phyloP scores from a whole-genome alignment of 805 yeast species.

The Lachancea thermotolerans region DNA sequence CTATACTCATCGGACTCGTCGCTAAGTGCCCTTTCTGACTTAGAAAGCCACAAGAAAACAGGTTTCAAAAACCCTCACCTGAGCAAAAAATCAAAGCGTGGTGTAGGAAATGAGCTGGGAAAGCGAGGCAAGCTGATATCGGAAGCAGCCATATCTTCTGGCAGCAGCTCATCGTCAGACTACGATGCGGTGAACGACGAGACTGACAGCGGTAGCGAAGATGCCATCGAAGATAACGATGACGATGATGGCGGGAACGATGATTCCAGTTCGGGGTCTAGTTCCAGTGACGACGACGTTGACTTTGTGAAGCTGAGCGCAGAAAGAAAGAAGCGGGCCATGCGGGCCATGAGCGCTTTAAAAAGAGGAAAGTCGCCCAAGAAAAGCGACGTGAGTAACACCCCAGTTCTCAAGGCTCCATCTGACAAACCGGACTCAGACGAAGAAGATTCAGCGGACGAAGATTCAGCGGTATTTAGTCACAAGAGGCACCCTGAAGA shows the following conservation, averaged over 20 bases:
- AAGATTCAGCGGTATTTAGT: slow-evolving; percentile 36
- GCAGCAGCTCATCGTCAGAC: slow-evolving; percentile 18
- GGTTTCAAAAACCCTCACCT: slow-evolving; percentile 19
- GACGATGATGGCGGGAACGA: slow-evolving; percentile 35
- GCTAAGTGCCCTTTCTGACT: slow-evolving; percentile 34
- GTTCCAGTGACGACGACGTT: slow-evolving; percentile 58
- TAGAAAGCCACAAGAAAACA: slow-evolving; percentile 25
- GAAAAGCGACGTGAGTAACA: slow-evolving; percentile 14
- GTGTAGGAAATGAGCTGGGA: slow-evolving; percentile 25
- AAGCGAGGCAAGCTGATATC: slow-evolving; percentile 34
- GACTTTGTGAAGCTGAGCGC: slow-evolving; percentile 70
- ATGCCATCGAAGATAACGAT: slow-evolving; percentile 34
- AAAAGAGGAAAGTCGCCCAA: slow-evolving; percentile 32
- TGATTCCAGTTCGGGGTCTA: slow-evolving; percentile 30
- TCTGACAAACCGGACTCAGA: slow-evolving; percentile 20
- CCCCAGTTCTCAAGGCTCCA: slow-evolving; percentile 12
- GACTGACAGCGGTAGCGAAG: slow-evolving; percentile 26
- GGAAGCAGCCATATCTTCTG: slow-evolving; percentile 14
- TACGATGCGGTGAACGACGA: slow-evolving; percentile 24
- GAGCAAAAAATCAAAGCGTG: slow-evolving; percentile 20
- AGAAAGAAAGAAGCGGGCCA: slow-evolving; percentile 51
- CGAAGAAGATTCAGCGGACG: slow-evolving; percentile 41
- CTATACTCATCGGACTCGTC: slow-evolving; percentile 39
- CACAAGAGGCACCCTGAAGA: slow-evolving; percentile 24
- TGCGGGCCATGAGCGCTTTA: slow-evolving; percentile 39